Base-by-base conservation (phyloP, 1,139 yeast genomes). In the Blastobotrys persicus region DNA sequence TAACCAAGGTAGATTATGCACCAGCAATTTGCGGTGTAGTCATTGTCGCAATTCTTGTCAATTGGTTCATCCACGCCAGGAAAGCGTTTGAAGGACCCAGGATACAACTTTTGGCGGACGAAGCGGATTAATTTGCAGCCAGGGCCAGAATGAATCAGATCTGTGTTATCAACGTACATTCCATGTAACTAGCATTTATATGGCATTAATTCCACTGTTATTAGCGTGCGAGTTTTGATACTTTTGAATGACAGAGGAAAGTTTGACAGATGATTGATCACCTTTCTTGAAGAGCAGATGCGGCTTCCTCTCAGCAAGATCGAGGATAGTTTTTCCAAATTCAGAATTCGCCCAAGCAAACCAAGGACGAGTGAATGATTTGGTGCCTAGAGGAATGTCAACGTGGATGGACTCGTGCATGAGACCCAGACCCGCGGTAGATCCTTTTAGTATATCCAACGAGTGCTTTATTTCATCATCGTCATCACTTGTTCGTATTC, bases 321-420 rank as follows among this genome's bases (percentile, higher is more conserved):
- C 83, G 45, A 88, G 64, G 7, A 88, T 82, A 0, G 95, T 85
- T 65, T 85, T 86, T 9, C 92, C 96, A 68, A 88, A 88, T 66
- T 88, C 96, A 0, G 95, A 82, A 63, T 88, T 89, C 59, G 95
- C 88, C 96, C 96, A 89, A 2, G 96, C 86, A 70, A 89, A 89
- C 96, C 96, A 88, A 1, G 91, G 78, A 51, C 95, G 71, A 0
- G 95, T 85, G 56, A 55, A 71, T 3, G 62, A 55, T 19, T 59
- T 50, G 6, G 60, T 58, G 60, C 67, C 84, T 19, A 50, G 45
- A 1, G 72, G 71, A 1, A 77, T 69, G 58, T 83, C 77, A 2
- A 88, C 95, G 55, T 85, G 72, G 2, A 88, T 80, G 54, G 87
- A 79, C 68, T 88, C 96, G 63, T 88, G 96, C 81, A 88, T 83